phyloP scores from a whole-genome alignment of 2,329 filamentous ascomycete genomes.

The Gnomoniopsis sp. region DNA sequence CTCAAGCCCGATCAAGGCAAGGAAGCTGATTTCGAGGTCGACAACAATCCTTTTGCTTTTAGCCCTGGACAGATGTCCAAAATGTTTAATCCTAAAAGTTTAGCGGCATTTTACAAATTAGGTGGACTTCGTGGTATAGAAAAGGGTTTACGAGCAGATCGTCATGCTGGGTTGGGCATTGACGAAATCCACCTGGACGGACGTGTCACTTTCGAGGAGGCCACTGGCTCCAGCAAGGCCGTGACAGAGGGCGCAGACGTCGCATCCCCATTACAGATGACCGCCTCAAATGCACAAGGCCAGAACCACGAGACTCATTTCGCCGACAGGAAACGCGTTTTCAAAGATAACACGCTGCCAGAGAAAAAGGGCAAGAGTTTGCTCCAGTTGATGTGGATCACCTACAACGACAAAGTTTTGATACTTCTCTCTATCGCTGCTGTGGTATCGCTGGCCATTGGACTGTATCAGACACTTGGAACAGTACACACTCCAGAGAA shows the following conservation, averaged over 20 bases:
- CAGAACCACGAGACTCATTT: conserved; percentile 36
- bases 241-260: conserved; percentile 29
- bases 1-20: conserved; percentile 73
- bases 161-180: conserved; percentile 68
- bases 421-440: conserved; percentile 70
- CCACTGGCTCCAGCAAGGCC: conserved; percentile 39
- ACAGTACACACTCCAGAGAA: conserved; percentile 46
- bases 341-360: conserved; percentile 68
- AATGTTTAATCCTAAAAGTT: conserved; percentile 83
- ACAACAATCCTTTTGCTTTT: conserved; percentile 82
- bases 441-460: conserved; percentile 68
- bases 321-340: conserved; percentile 66
- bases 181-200: conserved; percentile 70
- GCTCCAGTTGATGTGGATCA: conserved; percentile 74
- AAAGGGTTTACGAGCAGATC: conserved; percentile 71
- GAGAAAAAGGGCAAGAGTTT: conserved; percentile 73
- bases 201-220: conserved; percentile 69
- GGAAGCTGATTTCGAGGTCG: conserved; percentile 71
- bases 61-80: conserved; percentile 80
- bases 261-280: conserved; percentile 16
- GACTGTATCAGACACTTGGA: conserved; percentile 72
- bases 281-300: conserved; percentile 9
- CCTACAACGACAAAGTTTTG: conserved; percentile 79
- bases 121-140: conserved; percentile 77
- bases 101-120: conserved; percentile 75